Evolutionary conservation across 495 filamentous ascomycete genomes (phyloP).

Genomic region (Thermothielavioides terrestris): DNA sequence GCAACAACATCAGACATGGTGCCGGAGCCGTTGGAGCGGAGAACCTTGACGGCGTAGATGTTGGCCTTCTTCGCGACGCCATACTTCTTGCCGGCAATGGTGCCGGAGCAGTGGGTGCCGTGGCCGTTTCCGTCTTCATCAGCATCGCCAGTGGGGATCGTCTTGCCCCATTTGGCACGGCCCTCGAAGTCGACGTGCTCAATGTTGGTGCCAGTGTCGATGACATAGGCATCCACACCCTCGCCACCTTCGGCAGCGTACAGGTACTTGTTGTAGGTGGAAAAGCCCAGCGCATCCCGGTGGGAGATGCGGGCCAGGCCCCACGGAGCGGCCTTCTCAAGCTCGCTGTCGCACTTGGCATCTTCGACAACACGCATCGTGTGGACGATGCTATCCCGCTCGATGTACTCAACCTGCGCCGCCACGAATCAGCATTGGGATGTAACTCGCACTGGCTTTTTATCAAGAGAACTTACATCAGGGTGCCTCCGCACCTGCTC

Average conservation of each 20-base stretch:
- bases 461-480: constrained; percentile 63
- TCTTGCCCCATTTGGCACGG: constrained; percentile 93
- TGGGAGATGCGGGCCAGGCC: constrained; percentile 97
- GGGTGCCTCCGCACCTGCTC: constrained; percentile 92
- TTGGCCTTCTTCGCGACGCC: constrained; percentile 99
- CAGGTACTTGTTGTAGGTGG: constrained; percentile 95
- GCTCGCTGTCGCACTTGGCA: constrained; percentile 35
- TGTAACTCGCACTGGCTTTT: not conserved
- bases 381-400: constrained; percentile 87
- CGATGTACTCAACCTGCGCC: constrained; percentile 87
- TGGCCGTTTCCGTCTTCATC: constrained; percentile 97
- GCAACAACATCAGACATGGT: constrained; percentile 98
- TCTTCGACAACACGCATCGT: constrained; percentile 47
- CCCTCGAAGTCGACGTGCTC: constrained; percentile 96
- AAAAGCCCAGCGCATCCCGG: constrained; percentile 74
- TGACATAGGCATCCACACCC: constrained; percentile 97
- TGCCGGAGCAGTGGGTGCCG: constrained; percentile 98
- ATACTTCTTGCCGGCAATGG: constrained; percentile 94
- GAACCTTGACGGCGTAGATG: constrained; percentile 94
- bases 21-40: constrained; percentile 93
- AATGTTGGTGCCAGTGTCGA: constrained; percentile 92
- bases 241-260: constrained; percentile 87
- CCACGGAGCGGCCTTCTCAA: constrained; percentile 93
- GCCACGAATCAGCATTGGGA: constrained; percentile 7
- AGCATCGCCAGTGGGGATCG: constrained; percentile 72